These are phyloP conservation scores for Aureobasidium sp. DNA, from an alignment of 2,329 filamentous ascomycete genomes.

Conservation along the genomic window DNA sequence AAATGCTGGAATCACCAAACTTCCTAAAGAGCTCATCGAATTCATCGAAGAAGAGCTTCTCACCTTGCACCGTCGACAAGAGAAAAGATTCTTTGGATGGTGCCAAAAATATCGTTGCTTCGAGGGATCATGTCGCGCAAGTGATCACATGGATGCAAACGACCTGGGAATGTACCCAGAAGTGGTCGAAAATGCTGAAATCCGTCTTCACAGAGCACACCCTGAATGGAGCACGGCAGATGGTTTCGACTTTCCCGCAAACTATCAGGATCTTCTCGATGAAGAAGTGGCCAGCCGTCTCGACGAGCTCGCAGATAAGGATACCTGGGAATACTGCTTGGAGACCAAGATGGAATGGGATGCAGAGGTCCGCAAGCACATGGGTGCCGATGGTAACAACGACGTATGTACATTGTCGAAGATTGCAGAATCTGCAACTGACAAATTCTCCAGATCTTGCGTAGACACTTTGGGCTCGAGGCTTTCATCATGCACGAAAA, in stretches of 20 bases:
- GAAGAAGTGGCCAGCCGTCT: background rate
- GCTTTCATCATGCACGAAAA: background rate
- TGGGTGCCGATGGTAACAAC: background rate
- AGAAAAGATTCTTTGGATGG: background rate
- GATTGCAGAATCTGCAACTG: background rate
- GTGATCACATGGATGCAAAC: background rate
- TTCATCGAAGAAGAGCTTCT: slow-evolving; percentile 1
- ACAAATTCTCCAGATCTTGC: background rate
- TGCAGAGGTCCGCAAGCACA: background rate
- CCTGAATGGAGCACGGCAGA: background rate
- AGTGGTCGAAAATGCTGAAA: background rate
- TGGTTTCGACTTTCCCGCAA: background rate
- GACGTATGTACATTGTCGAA: background rate
- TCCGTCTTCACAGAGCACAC: background rate
- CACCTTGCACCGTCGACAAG: background rate
- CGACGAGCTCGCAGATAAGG: background rate
- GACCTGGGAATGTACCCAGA: background rate
- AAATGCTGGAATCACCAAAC: background rate
- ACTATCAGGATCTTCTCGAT: background rate
- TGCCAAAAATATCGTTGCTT: background rate
- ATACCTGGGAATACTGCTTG: background rate
- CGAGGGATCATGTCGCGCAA: background rate
- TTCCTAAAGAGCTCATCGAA: background rate
- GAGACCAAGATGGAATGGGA: background rate
- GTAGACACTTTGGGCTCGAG: background rate